Percentiles rank a stretch among this genome's conserved stretches.
Evolutionary conservation across 208 protist genomes (phyloP).

Genomic region (Borovskyia barvae): DNA sequence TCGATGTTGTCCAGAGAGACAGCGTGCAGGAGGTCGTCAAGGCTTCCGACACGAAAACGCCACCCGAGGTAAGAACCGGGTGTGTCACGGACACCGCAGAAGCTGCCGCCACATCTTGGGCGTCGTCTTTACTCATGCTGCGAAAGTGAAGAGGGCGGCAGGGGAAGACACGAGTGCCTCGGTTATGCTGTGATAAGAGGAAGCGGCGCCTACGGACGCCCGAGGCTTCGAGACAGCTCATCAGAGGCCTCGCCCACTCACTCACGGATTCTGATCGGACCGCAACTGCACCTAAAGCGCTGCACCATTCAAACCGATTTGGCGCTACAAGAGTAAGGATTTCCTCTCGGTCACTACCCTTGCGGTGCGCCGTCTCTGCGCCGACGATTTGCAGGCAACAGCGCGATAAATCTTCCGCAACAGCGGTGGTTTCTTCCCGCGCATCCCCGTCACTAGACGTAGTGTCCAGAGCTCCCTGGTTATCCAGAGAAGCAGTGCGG

Average conservation of each 20-base stretch:
- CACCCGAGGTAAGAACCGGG: constrained; percentile 1
- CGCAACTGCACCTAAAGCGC: constrained; percentile 8
- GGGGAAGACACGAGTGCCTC: background rate
- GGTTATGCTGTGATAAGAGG: constrained; percentile 14
- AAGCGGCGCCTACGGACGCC: constrained; percentile 6
- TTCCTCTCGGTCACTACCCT: background rate
- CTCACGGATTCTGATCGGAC: constrained; percentile 3
- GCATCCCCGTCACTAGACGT: too few species aligned
- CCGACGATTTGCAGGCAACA: background rate
- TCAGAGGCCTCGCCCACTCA: constrained; percentile 9
- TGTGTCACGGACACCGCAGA: background rate
- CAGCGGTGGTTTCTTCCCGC: too few species aligned
- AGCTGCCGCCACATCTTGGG: too few species aligned
- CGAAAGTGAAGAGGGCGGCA: constrained; percentile 27
- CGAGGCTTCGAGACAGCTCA: constrained; percentile 4
- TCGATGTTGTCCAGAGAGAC: constrained; percentile 24
- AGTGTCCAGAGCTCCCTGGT: too few species aligned
- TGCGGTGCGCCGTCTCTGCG: background rate
- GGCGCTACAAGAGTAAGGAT: constrained; percentile 18
- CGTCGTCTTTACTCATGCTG: background rate
- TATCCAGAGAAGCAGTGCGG: background rate
- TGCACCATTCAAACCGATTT: constrained; percentile 12
- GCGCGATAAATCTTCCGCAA: too few species aligned
- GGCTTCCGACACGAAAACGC: constrained; percentile 41
- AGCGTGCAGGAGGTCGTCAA: constrained; percentile 37